phyloP scores from a whole-genome alignment of 768 basidiomycete genomes.

The Xerocomellus dryophilus region DNA sequence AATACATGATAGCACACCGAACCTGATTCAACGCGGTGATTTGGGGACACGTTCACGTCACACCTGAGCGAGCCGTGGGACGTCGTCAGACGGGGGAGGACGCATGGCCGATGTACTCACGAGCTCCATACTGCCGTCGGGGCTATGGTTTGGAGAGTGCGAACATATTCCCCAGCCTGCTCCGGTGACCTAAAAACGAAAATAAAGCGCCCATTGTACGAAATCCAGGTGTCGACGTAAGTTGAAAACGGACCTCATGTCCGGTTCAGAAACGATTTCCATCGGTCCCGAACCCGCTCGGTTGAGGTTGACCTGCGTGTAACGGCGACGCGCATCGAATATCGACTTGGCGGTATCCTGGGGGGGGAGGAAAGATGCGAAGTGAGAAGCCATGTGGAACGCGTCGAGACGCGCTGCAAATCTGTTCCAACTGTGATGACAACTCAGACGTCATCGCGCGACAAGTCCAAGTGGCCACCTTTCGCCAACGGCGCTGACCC shows the following conservation, averaged over 20 bases:
- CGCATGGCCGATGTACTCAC: slow-evolving; percentile 38
- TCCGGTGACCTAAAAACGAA: slow-evolving; percentile 71
- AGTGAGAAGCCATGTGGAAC: not conserved
- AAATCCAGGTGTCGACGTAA: not conserved
- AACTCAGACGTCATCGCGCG: slow-evolving; percentile 45
- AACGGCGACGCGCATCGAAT: slow-evolving; percentile 46
- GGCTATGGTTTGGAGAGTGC: slow-evolving; percentile 77
- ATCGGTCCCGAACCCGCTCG: slow-evolving; percentile 85
- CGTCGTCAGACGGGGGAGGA: not conserved
- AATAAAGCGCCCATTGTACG: not conserved
- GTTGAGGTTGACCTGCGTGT: slow-evolving; percentile 80
- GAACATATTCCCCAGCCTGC: slow-evolving; percentile 88
- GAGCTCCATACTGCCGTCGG: slow-evolving; percentile 95
- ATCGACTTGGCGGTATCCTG: slow-evolving; percentile 93
- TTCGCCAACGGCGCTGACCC: slow-evolving; percentile 72
- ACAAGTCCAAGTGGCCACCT: slow-evolving; percentile 55
- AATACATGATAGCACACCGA: too few species aligned
- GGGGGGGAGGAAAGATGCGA: not conserved
- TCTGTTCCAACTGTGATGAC: slow-evolving; percentile 95
- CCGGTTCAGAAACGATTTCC: slow-evolving; percentile 95
- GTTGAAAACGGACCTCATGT: slow-evolving; percentile 54
- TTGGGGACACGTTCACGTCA: slow-evolving; percentile 96
- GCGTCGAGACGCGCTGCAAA: slow-evolving; percentile 31
- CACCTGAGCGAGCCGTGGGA: slow-evolving; percentile 86
- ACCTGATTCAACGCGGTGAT: too few species aligned